A percentile compares a stretch with the other conserved stretches of the same genome.
Conservation (phyloP, 352 stramenopile genomes). For the Pilasporangium apinafurcum region DNA sequence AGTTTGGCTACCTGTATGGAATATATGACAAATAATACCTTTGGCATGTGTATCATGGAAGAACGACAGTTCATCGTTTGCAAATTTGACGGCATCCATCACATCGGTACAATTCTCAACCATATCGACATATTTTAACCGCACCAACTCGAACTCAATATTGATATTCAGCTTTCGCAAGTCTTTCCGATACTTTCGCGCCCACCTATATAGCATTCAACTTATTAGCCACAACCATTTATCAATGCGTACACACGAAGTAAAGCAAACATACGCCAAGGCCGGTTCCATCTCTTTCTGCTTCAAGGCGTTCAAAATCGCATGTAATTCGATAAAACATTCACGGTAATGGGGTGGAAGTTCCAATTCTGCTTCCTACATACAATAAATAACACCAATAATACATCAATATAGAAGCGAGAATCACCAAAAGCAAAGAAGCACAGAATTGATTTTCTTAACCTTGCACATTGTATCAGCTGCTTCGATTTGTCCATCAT, state of each 20-base stretch:
- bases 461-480: conserved; percentile 69
- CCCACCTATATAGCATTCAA: conserved; percentile 32
- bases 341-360: conserved; percentile 38
- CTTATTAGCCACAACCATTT: conserved; percentile 4
- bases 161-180: conserved; percentile 46
- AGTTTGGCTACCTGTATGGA: background rate
- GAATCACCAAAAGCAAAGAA: background rate
- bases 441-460: background rate
- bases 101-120: conserved; percentile 57
- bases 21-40: conserved; percentile 12
- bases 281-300: conserved; percentile 53
- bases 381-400: background rate
- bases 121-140: conserved; percentile 75
- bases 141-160: conserved; percentile 82
- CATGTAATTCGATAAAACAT: conserved; percentile 65
- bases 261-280: conserved; percentile 36
- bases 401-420: background rate
- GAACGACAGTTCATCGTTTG: conserved; percentile 45
- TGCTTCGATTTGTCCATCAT: conserved; percentile 69
- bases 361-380: conserved; percentile 54
- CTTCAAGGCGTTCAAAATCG: conserved; percentile 62
- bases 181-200: conserved; percentile 40
- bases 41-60: conserved; percentile 60
- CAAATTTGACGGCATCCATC: conserved; percentile 65
- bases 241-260: background rate